These are phyloP conservation scores for Backusella psychrophila DNA, from an alignment of 192 early-diverging fungal genomes.

Conservation along the genomic window DNA sequence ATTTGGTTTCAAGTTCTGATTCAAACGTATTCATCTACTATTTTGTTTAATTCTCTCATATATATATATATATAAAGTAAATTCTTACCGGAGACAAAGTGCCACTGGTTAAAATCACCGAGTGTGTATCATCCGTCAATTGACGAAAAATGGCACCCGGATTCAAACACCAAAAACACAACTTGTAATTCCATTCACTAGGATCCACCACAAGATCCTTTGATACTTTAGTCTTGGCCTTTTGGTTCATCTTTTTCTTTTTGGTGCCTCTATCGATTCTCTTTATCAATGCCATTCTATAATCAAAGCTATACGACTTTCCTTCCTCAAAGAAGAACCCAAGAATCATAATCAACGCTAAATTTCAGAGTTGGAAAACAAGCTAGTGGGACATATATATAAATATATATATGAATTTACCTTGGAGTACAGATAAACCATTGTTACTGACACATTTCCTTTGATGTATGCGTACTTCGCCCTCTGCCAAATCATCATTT, in stretches of 20 bases:
- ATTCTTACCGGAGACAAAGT: slow-evolving; percentile 61
- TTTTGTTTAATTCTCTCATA: no score
- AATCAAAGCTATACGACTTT: slow-evolving; percentile 15
- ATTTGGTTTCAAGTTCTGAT: slow-evolving; percentile 53
- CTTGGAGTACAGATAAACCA: neutral
- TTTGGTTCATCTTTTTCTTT: neutral
- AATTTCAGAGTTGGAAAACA: neutral
- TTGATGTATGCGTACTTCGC: neutral
- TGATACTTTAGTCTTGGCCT: neutral
- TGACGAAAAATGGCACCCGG: slow-evolving; percentile 43
- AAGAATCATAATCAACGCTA: slow-evolving; percentile 32
- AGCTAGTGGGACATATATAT: no score
- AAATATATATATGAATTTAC: neutral
- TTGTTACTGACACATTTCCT: slow-evolving; percentile 16
- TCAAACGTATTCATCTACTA: slow-evolving; percentile 48
- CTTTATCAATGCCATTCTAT: slow-evolving; percentile 35
- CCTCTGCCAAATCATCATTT: neutral
- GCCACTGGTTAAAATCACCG: slow-evolving; percentile 62
- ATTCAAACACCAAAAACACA: slow-evolving; percentile 40
- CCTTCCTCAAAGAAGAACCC: slow-evolving; percentile 24
- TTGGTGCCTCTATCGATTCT: neutral
- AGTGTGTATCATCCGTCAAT: slow-evolving; percentile 39
- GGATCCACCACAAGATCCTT: neutral
- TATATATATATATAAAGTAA: neutral
- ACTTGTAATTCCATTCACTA: slow-evolving; percentile 13